Evolutionary conservation across 768 basidiomycete genomes (phyloP).

Genomic region (Xerocomus brunneocitrinus): DNA sequence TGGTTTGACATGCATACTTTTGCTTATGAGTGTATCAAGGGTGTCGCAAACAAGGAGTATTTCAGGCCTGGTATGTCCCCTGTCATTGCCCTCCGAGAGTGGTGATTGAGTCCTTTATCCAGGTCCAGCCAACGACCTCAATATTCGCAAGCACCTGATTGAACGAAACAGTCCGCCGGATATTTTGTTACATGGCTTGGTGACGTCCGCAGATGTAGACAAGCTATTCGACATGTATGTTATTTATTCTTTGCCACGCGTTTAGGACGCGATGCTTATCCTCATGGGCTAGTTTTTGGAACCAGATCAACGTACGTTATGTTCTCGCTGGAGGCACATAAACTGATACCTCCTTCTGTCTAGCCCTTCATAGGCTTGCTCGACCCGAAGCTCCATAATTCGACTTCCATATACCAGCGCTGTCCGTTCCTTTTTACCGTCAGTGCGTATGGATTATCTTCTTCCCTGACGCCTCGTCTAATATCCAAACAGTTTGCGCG

Average conservation of each 20-base stretch:
- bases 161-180: conserved; percentile 79
- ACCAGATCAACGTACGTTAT: conserved; percentile 57
- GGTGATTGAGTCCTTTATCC: neutral
- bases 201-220: conserved; percentile 73
- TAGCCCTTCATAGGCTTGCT: conserved; percentile 68
- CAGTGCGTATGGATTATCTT: conserved; percentile 41
- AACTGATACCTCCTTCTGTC: conserved; percentile 7
- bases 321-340: neutral
- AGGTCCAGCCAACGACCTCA: conserved; percentile 72
- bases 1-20: neutral
- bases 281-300: conserved; percentile 53
- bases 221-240: conserved; percentile 81
- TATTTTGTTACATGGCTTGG: conserved; percentile 75
- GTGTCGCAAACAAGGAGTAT: conserved; percentile 75
- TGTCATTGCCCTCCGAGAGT: neutral
- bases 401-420: conserved; percentile 71
- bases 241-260: neutral
- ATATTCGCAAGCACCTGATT: conserved; percentile 64
- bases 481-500: conserved; percentile 59
- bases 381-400: conserved; percentile 77
- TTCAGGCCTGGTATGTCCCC: conserved; percentile 63
- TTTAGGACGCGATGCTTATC: neutral
- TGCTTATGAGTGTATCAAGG: conserved; percentile 38
- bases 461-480: neutral
- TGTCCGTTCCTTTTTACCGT: conserved; percentile 92